Evolutionary conservation across 2,329 filamentous ascomycete genomes (phyloP), one percentile per base, ranked within the genome.

Genomic region (Sporothrix phasma): DNA sequence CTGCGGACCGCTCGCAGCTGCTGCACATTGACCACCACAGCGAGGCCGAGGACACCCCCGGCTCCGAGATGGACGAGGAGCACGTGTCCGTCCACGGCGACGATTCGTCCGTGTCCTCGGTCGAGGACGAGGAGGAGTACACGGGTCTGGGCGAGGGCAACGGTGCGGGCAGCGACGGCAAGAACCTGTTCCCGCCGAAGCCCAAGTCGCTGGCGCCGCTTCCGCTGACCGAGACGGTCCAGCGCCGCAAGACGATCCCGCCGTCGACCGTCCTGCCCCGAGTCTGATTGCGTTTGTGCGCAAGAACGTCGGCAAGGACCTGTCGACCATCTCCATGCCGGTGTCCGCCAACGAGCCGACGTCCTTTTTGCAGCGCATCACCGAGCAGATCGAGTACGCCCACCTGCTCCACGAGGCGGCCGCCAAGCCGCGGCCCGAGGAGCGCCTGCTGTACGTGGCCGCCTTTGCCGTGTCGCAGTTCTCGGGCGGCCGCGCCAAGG

Each of bases 291-390:
- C 90, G 0, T 96, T 97, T 74, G 81, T 97, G 37, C 87, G 94
- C 69, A 99, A 97, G 76, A 99, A 99, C 70, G 94, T 97, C 10
- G 94, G 94, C 72, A 99, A 99, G 75, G 94, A 99, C 75, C 80
- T 99, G 58, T 96, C 91, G 66, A 95, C 92, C 2, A 96, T 99
- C 68, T 92, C 91, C 56, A 97, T 97, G 93, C 94, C 94, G 0
- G 94, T 97, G 0, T 96, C 93, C 4, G 88, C 93, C 26, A 99
- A 99, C 74, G 94, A 99, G 73, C 94, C 94, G 0, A 84, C 87
- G 1, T 97, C 93, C 0, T 78, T 96, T 11, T 80, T 97, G 5
- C 94, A 99, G 74, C 88, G 93, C 66, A 83, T 92, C 3, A 89
- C 93, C 0, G 94, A 99, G 75, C 89, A 93, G 71, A 76, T 97